phyloP scores from a whole-genome alignment of 257 asterid species.

The Salvia miltiorrhiza region DNA sequence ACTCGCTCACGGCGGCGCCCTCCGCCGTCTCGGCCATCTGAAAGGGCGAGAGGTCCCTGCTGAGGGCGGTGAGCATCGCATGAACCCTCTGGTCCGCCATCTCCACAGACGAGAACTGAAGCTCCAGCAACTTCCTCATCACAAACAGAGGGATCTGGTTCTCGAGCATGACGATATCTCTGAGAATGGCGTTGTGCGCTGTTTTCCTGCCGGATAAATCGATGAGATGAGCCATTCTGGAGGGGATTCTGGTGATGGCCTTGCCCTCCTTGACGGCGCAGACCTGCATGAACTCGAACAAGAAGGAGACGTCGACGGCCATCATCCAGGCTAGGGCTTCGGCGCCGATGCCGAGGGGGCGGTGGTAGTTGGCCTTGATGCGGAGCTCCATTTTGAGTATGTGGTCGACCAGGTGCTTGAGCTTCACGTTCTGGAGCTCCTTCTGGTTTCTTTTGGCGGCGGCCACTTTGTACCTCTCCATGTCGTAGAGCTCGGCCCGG shows the following conservation, averaged over 20 bases:
- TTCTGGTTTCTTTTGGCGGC: slow-evolving; percentile 47
- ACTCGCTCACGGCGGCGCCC: neutral
- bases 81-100: slow-evolving; percentile 33
- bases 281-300: slow-evolving; percentile 48
- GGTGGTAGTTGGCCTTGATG: slow-evolving; percentile 48
- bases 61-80: slow-evolving; percentile 31
- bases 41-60: slow-evolving; percentile 46
- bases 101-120: slow-evolving; percentile 35
- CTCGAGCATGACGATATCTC: slow-evolving; percentile 64
- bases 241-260: slow-evolving; percentile 24
- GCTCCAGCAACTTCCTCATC: slow-evolving; percentile 39
- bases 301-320: slow-evolving; percentile 60
- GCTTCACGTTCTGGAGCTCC: slow-evolving; percentile 24
- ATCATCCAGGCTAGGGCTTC: slow-evolving; percentile 69
- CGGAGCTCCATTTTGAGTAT: slow-evolving; percentile 27
- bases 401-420: slow-evolving; percentile 34
- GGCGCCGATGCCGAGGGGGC: slow-evolving; percentile 26
- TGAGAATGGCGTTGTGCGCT: slow-evolving; percentile 41
- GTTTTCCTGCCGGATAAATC: slow-evolving; percentile 41
- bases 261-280: slow-evolving; percentile 38
- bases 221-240: slow-evolving; percentile 44
- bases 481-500: slow-evolving; percentile 42
- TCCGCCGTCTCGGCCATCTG: slow-evolving; percentile 7
- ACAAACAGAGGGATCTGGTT: slow-evolving; percentile 63
- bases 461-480: slow-evolving; percentile 55